A percentile compares a stretch with the other conserved stretches of the same genome.
Conservation (phyloP, 2,329 filamentous ascomycete species). For the Exophiala aquamarina region DNA sequence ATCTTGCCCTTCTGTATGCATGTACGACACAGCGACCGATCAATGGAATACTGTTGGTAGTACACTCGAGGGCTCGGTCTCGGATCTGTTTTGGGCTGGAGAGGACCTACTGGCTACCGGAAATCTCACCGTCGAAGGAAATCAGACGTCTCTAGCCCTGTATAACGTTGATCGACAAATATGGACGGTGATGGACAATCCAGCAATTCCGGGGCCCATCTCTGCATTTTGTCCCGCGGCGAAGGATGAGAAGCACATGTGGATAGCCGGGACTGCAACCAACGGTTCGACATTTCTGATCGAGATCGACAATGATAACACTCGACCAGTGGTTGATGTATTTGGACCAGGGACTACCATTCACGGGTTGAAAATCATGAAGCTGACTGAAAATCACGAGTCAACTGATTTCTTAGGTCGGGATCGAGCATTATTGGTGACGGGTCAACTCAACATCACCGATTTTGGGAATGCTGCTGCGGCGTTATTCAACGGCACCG, state of each 20-base stretch:
- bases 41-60: constrained; percentile 81
- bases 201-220: constrained; percentile 75
- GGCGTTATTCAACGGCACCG: constrained; percentile 81
- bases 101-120: constrained; percentile 75
- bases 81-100: constrained; percentile 73
- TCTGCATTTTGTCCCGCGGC: constrained; percentile 74
- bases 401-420: constrained; percentile 63
- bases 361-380: constrained; percentile 78
- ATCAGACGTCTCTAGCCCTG: constrained; percentile 65
- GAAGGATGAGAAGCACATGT: constrained; percentile 69
- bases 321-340: constrained; percentile 63
- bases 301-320: constrained; percentile 74
- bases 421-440: constrained; percentile 74
- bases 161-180: constrained; percentile 68
- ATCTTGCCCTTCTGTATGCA: constrained; percentile 77
- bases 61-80: constrained; percentile 68
- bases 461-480: constrained; percentile 79
- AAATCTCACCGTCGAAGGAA: constrained; percentile 67
- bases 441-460: constrained; percentile 76
- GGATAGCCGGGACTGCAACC: constrained; percentile 72
- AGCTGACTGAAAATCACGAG: constrained; percentile 67
- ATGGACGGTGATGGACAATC: constrained; percentile 65
- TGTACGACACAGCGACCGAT: constrained; percentile 67
- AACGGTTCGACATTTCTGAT: constrained; percentile 74
- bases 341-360: constrained; percentile 69